Base-by-base conservation (phyloP, 2,329 filamentous ascomycete species). In the Pseudogymnoascus sp. region DNA sequence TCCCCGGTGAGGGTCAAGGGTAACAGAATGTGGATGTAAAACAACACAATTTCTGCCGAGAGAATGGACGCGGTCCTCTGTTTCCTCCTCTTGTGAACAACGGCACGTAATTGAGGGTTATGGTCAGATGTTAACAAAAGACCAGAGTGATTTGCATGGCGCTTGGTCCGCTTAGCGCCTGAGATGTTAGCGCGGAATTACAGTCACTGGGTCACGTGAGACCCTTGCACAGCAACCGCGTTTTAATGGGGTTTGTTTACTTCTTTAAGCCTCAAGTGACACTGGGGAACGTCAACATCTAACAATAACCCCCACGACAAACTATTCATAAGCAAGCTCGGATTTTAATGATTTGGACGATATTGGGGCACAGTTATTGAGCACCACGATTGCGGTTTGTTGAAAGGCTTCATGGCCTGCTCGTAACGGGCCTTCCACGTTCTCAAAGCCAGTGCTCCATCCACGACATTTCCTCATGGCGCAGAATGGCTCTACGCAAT, bases 401-500 rank as follows among this genome's bases (percentile, higher is more conserved):
- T 56, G 50, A 56, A 56, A 33, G 50, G 2, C 50, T 56, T 33
- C 50, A 56, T 56, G 50, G 50, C 50, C 50, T 56, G 50, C 28
- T 56, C 50, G 25, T 56, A 56, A 56, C 50, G 50, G 50, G 28
- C 50, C 50, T 14, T 33, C 28, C 28, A 12, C 10, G 50, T 56
- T 16, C 50, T 56, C 16, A 56, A 56, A 28, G n/a, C 28, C 28
- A 4, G 50, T 33, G 12, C 59, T 40, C 38, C 59, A 11, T n/a
- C 33, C 35, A 38, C 47, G 44, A 31, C 38, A 60, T 25, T 38
- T 42, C 59, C 59, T 40, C 21, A 60, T 60, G 59, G 59, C 82
- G 66, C 78, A 81, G 70, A 84, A 81, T 74, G 83, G 59, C 18
- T 60, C 84, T 75, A 84, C 87, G 69, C 84, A 88, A 73, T 90